Percentiles rank a stretch among this genome's conserved stretches.
phyloP scores from a whole-genome alignment of 2,329 filamentous ascomycete genomes.

The Trichophyton verrucosum region DNA sequence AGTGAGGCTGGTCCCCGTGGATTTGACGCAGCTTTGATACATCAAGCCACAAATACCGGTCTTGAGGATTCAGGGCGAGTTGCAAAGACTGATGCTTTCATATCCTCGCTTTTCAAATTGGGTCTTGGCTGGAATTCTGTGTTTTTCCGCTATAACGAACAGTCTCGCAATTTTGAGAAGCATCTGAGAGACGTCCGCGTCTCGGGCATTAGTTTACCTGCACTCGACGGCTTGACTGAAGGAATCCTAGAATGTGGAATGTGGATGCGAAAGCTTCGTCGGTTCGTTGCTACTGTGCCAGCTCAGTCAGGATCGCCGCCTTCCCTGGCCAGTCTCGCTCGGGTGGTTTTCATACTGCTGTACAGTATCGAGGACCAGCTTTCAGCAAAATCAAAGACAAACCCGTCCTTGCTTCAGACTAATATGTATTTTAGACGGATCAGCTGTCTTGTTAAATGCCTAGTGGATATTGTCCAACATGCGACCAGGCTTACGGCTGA shows the following conservation, averaged over 20 bases:
- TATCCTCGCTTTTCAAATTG: conserved; percentile 29
- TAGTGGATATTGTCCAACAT: conserved; percentile 30
- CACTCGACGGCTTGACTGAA: conserved; percentile 25
- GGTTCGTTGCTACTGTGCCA: conserved; percentile 24
- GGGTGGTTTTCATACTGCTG: conserved; percentile 23
- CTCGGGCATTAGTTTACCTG: conserved; percentile 39
- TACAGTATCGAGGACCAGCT: conserved; percentile 29
- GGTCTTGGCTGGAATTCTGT: conserved; percentile 34
- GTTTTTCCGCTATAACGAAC: conserved; percentile 31
- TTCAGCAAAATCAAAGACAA: conserved; percentile 15
- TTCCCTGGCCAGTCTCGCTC: conserved; percentile 26
- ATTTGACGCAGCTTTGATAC: conserved; percentile 29
- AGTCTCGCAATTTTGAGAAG: conserved; percentile 26
- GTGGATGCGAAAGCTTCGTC: conserved; percentile 25
- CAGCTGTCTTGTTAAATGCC: conserved; percentile 25
- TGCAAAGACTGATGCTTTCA: conserved; percentile 27
- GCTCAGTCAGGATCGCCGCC: conserved; percentile 19
- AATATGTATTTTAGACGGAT: conserved; percentile 29
- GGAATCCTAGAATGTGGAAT: conserved; percentile 27
- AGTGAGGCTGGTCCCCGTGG: conserved; percentile 31
- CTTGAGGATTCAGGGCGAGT: conserved; percentile 20
- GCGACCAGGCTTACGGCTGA: conserved; percentile 42
- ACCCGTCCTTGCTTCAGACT: conserved; percentile 26
- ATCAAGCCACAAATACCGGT: conserved; percentile 16
- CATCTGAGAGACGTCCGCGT: conserved; percentile 35